phyloP scores from a whole-genome alignment of 805 yeast genomes.

The Sugiyamaella smithiae region DNA sequence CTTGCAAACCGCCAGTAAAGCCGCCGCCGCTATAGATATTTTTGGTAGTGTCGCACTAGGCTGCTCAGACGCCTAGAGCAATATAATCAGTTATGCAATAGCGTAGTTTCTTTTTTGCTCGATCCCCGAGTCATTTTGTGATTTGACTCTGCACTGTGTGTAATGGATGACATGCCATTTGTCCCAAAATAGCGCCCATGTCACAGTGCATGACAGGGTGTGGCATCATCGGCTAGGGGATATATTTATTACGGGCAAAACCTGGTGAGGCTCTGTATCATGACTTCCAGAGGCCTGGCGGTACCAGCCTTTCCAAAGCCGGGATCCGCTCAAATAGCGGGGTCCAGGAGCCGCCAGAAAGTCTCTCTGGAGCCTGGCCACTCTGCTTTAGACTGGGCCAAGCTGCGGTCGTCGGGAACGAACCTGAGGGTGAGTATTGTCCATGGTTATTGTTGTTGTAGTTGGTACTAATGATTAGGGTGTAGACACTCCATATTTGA shows the following conservation, averaged over 20 bases:
- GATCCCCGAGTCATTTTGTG: no score
- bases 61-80: no score
- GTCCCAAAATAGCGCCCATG: no score
- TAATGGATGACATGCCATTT: no score
- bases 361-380: slow-evolving; percentile 72
- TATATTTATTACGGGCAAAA: no score
- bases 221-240: no score
- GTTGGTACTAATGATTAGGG: slow-evolving; percentile 6
- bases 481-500: slow-evolving; percentile 5
- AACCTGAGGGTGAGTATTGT: slow-evolving; percentile 51
- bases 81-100: no score
- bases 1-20: background rate
- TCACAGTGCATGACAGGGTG: no score
- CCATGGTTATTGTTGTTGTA: background rate
- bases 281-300: slow-evolving; percentile 2
- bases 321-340: slow-evolving; percentile 18
- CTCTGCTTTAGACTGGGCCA: slow-evolving; percentile 87
- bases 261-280: slow-evolving; percentile 1
- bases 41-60: no score
- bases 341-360: slow-evolving; percentile 42
- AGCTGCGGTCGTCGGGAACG: slow-evolving; percentile 45
- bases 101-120: no score
- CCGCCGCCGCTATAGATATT: no score
- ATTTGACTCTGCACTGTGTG: no score
- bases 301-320: slow-evolving; percentile 15